These are phyloP conservation scores for Neospora caninum DNA, from an alignment of 169 alveolate species.

Conservation along the genomic window DNA sequence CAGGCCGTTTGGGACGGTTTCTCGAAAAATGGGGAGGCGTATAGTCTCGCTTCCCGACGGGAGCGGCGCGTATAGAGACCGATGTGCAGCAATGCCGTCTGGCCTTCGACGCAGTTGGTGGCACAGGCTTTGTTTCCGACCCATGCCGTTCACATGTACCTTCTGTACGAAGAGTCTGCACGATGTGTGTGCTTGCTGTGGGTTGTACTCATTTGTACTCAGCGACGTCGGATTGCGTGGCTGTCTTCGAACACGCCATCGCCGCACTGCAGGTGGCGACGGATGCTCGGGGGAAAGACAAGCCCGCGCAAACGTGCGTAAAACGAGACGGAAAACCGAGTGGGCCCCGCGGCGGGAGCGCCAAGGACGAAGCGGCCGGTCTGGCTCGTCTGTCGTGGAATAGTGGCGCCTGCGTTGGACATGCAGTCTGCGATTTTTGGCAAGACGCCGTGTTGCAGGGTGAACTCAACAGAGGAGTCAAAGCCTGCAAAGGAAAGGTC, in stretches of 20 bases:
- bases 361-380: background rate
- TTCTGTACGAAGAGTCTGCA: too few relatives aligned
- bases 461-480: background rate
- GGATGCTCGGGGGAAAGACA: background rate
- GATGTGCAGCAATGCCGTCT: too few relatives aligned
- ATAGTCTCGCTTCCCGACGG: too few relatives aligned
- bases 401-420: background rate
- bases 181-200: background rate
- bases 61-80: too few relatives aligned
- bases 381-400: background rate
- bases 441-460: background rate
- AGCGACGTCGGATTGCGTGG: background rate
- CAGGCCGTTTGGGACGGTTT: too few relatives aligned
- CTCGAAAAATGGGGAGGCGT: too few relatives aligned
- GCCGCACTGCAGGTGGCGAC: background rate
- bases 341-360: background rate
- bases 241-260: background rate
- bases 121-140: too few relatives aligned
- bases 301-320: background rate
- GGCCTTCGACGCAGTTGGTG: too few relatives aligned
- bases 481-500: too few relatives aligned
- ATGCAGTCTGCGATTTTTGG: conserved; percentile 1
- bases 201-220: background rate
- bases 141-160: too few relatives aligned
- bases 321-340: background rate